Percentiles rank a stretch among this genome's conserved stretches.
These are phyloP conservation scores for Mortierella sp. DNA, from an alignment of 371 early-diverging fungal genomes.

Conservation along the genomic window DNA sequence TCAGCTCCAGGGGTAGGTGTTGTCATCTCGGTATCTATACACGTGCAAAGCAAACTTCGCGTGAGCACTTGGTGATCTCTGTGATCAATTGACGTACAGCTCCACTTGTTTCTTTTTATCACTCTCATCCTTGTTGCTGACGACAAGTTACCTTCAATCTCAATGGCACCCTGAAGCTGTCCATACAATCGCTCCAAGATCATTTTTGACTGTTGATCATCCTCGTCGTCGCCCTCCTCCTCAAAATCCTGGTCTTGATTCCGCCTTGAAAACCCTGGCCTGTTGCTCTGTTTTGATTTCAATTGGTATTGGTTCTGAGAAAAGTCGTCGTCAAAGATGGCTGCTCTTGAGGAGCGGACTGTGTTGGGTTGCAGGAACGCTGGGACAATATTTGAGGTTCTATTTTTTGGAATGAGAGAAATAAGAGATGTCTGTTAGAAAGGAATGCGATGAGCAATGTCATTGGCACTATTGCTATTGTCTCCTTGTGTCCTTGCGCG, in stretches of 20 bases:
- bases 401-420: slow-evolving; percentile 2
- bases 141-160: slow-evolving; percentile 28
- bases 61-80: neutral
- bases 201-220: slow-evolving; percentile 23
- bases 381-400: slow-evolving; percentile 24
- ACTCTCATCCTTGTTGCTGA: no score
- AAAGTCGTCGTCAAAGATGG: slow-evolving; percentile 41
- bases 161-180: slow-evolving; percentile 37
- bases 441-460: neutral
- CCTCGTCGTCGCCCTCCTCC: slow-evolving; percentile 20
- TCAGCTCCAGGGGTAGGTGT: neutral
- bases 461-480: neutral
- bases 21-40: neutral
- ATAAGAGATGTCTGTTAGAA: neutral
- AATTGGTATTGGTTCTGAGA: neutral
- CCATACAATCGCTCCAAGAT: slow-evolving; percentile 41
- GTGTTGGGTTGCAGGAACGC: slow-evolving; percentile 47
- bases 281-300: neutral
- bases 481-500: neutral
- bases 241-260: neutral
- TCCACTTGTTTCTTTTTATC: neutral
- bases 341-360: slow-evolving; percentile 37
- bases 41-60: neutral
- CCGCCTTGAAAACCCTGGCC: neutral
- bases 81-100: neutral